A percentile compares a stretch with the other conserved stretches of the same genome.
Evolutionary conservation across 352 stramenopile genomes (phyloP).

Genomic region (Plasmopara muralis): DNA sequence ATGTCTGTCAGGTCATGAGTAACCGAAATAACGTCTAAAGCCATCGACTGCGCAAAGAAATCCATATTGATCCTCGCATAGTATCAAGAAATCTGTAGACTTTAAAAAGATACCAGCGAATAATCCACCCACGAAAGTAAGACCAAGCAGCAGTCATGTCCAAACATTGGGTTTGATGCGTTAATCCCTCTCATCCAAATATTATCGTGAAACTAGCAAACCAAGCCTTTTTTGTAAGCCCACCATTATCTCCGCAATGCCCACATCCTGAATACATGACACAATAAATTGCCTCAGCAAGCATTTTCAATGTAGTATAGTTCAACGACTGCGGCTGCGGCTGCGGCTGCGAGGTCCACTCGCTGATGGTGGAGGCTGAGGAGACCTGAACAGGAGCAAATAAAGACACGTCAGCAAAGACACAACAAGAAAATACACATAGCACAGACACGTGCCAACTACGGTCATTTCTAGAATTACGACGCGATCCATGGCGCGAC

Average conservation of each 20-base stretch:
- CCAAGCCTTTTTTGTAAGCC: not conserved
- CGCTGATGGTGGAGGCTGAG: slow-evolving; percentile 8
- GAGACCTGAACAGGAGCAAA: slow-evolving; percentile 14
- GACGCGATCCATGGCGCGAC: slow-evolving; percentile 23
- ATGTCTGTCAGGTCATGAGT: too few relatives aligned
- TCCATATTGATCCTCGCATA: too few relatives aligned
- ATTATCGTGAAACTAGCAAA: not conserved
- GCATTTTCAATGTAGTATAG: not conserved
- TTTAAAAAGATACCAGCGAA: not conserved
- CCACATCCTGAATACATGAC: slow-evolving; percentile 3
- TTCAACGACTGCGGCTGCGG: slow-evolving; percentile 26
- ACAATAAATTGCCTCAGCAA: slow-evolving; percentile 1
- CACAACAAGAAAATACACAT: not conserved
- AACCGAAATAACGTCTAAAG: too few relatives aligned
- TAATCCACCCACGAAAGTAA: not conserved
- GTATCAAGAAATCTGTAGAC: too few relatives aligned
- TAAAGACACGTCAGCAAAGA: slow-evolving; percentile 7
- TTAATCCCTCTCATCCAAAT: not conserved
- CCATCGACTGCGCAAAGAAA: too few relatives aligned
- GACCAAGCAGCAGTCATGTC: not conserved
- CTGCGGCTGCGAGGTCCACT: slow-evolving; percentile 16
- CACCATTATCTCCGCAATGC: not conserved
- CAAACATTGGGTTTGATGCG: too few relatives aligned
- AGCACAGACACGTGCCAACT: slow-evolving; percentile 22
- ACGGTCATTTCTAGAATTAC: slow-evolving; percentile 17